Percentiles rank a stretch among this genome's conserved stretches.
These are phyloP conservation scores for Harrya chromipes DNA, from an alignment of 768 basidiomycete species.

Conservation along the genomic window DNA sequence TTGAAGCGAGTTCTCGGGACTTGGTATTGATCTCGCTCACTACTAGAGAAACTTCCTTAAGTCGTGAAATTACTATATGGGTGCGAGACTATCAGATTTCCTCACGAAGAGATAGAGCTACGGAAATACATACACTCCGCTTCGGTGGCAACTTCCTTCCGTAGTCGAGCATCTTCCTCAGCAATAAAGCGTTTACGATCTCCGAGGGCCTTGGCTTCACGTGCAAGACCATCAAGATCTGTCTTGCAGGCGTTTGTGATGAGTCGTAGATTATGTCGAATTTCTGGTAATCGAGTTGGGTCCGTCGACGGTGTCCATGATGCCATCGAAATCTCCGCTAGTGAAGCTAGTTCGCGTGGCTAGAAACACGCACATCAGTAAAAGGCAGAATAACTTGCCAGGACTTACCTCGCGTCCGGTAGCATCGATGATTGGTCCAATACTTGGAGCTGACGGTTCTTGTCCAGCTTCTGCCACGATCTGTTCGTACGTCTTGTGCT, in stretches of 20 bases:
- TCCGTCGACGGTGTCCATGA: constrained; percentile 89
- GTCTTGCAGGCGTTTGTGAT: constrained; percentile 80
- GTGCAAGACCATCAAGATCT: constrained; percentile 84
- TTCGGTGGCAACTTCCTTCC: constrained; percentile 70
- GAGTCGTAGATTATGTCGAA: constrained; percentile 92
- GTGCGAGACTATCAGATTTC: constrained; percentile 1
- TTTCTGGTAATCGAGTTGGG: constrained; percentile 86
- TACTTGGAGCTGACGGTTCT: constrained; percentile 46
- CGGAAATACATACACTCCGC: constrained; percentile 57
- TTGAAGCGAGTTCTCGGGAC: constrained; percentile 59
- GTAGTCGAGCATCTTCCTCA: constrained; percentile 67
- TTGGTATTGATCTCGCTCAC: constrained; percentile 67
- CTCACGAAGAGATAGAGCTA: background rate
- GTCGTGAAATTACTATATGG: constrained; percentile 64
- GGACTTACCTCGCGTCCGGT: constrained; percentile 82
- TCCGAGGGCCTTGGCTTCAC: constrained; percentile 82
- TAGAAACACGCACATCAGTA: constrained; percentile 30
- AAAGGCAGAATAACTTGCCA: background rate
- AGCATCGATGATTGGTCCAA: constrained; percentile 93
- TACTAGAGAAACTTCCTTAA: constrained; percentile 75
- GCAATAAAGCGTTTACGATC: constrained; percentile 72
- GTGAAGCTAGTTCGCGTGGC: constrained; percentile 84
- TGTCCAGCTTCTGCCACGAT: constrained; percentile 85
- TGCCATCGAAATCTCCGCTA: constrained; percentile 71
- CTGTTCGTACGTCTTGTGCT: constrained; percentile 97